Percentiles rank a stretch among this genome's conserved stretches.
Conservation (phyloP, 148 eudicot species). For the Diospyros kaki region DNA sequence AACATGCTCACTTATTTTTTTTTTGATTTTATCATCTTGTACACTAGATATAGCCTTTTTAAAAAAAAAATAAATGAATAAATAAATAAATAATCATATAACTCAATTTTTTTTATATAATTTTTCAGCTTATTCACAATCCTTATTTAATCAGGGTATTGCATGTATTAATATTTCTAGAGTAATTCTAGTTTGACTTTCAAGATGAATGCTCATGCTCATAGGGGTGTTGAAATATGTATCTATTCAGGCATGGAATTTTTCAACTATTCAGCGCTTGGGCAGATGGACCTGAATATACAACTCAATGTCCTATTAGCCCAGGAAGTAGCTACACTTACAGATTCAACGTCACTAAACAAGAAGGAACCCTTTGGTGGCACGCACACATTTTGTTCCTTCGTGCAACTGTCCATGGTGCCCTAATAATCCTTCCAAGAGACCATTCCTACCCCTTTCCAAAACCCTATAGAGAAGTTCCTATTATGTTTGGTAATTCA, state of each 20-base stretch:
- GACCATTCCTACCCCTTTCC: neutral
- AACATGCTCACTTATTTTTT: too few species aligned
- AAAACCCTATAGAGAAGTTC: neutral
- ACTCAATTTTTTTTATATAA: too few species aligned
- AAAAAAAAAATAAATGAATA: too few species aligned
- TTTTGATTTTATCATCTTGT: too few species aligned
- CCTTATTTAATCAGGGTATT: too few species aligned
- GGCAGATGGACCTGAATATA: conserved; percentile 1
- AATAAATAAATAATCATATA: too few species aligned
- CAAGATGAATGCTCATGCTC: too few species aligned
- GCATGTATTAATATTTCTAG: too few species aligned
- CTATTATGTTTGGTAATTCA: neutral
- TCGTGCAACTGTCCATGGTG: conserved; percentile 7
- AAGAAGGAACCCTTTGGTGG: conserved; percentile 10
- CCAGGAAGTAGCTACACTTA: neutral
- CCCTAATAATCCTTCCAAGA: neutral
- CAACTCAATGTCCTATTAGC: neutral
- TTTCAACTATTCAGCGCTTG: neutral
- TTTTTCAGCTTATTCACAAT: too few species aligned
- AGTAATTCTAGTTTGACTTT: too few species aligned
- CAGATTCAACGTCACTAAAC: neutral
- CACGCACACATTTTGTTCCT: neutral
- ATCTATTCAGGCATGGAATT: neutral
- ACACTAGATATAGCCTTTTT: too few species aligned
- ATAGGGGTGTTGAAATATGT: too few species aligned